Conservation (phyloP, 31 red algal genomes). For the Endocladia muricata region DNA sequence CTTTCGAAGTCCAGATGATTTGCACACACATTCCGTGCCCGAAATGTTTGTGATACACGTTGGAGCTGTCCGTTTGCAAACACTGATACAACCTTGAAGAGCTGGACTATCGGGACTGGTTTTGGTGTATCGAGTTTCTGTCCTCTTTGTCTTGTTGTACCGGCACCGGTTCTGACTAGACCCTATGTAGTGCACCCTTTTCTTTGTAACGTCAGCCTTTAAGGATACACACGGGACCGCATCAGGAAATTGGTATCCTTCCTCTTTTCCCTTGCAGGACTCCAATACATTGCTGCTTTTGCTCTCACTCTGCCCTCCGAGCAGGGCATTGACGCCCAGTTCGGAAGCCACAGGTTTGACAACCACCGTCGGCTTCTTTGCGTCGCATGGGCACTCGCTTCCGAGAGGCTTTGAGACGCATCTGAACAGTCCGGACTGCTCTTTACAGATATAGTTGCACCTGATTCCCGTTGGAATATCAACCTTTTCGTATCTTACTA, state of each 20-base stretch:
- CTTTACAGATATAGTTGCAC: neutral
- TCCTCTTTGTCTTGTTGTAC: neutral
- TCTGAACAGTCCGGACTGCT: neutral
- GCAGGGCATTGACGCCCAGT: neutral
- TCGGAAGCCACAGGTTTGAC: conserved; percentile 11
- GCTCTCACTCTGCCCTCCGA: conserved; percentile 3
- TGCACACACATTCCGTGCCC: neutral
- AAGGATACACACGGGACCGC: neutral
- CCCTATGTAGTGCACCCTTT: neutral
- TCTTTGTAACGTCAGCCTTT: neutral
- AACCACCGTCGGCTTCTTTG: conserved; percentile 1
- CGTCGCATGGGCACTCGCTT: neutral
- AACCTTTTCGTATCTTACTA: neutral
- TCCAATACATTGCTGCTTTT: neutral
- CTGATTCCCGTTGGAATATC: conserved; percentile 1
- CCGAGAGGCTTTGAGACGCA: neutral
- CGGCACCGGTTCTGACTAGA: neutral
- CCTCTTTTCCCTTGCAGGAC: neutral
- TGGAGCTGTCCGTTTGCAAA: neutral
- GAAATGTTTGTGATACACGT: neutral
- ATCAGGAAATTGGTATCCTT: conserved; percentile 14
- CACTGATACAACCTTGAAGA: neutral
- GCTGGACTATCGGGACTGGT: neutral
- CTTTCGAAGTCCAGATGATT: neutral
- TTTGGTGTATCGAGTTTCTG: conserved; percentile 5